These are phyloP conservation scores for Cephaloascus albidus DNA, from an alignment of 805 yeast species.

Conservation along the genomic window DNA sequence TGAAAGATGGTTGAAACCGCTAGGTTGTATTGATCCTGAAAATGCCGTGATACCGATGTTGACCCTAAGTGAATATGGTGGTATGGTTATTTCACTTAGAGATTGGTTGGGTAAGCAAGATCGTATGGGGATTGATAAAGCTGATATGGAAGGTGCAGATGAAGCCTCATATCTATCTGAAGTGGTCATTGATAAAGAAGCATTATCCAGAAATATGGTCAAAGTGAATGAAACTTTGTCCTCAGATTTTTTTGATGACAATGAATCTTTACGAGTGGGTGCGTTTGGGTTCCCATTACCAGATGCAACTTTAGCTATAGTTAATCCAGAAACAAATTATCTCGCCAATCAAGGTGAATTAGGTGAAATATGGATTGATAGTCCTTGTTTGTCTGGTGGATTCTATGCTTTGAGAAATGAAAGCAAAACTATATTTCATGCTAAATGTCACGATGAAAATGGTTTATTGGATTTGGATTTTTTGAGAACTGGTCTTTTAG, in stretches of 20 bases:
- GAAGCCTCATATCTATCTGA: conserved; percentile 41
- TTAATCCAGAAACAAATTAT: conserved; percentile 82
- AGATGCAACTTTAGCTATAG: conserved; percentile 88
- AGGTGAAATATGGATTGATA: conserved; percentile 98
- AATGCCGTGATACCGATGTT: conserved; percentile 82
- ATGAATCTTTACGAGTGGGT: conserved; percentile 59
- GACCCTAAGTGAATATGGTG: conserved; percentile 89
- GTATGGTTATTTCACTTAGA: conserved; percentile 84
- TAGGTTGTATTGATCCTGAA: conserved; percentile 73
- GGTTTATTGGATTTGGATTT: conserved; percentile 71
- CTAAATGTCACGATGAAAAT: conserved; percentile 63
- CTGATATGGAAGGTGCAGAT: conserved; percentile 20
- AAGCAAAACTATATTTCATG: conserved; percentile 71
- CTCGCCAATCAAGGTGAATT: conserved; percentile 70
- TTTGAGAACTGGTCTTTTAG: conserved; percentile 83
- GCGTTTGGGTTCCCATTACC: conserved; percentile 94
- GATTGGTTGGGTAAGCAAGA: conserved; percentile 82
- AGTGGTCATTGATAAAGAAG: conserved; percentile 62
- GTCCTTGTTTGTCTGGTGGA: conserved; percentile 85
- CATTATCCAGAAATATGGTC: conserved; percentile 63
- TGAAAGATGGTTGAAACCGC: conserved; percentile 82
- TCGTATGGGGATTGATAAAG: conserved; percentile 39
- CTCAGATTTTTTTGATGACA: conserved; percentile 5
- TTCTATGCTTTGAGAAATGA: conserved; percentile 65
- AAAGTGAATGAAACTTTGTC: conserved; percentile 45